These are phyloP conservation scores for Paramecium biaurelia DNA, from an alignment of 73 alveolate species.

Conservation along the genomic window DNA sequence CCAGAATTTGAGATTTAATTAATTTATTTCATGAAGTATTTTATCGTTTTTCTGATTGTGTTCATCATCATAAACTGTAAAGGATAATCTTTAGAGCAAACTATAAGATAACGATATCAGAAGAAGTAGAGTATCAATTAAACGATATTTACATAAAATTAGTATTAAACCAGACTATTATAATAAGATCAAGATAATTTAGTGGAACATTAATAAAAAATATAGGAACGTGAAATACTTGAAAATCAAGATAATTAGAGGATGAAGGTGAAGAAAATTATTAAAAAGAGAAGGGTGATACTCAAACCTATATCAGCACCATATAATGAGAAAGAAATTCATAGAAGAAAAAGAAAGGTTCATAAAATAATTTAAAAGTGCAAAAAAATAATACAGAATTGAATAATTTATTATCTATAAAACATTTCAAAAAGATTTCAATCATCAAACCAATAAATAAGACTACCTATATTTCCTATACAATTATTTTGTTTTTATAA, in stretches of 20 bases:
- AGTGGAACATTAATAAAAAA: not conserved
- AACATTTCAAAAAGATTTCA: not conserved
- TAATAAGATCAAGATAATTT: not conserved
- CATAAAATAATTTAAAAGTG: not conserved
- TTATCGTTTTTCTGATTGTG: constrained; percentile 4
- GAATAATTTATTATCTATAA: not conserved
- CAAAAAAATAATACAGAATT: not conserved
- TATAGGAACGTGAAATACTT: not conserved
- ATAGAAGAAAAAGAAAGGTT: not conserved
- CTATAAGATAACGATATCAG: not conserved
- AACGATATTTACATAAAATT: not conserved
- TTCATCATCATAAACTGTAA: not conserved
- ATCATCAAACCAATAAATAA: not conserved
- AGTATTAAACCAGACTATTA: not conserved
- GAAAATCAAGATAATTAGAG: not conserved
- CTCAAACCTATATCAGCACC: not conserved
- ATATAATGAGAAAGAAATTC: not conserved
- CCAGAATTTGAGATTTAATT: not conserved
- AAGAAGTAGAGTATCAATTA: not conserved
- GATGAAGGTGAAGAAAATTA: not conserved
- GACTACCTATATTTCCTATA: not conserved
- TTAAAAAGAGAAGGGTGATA: not conserved
- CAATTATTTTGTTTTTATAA: not conserved
- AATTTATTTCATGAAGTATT: not conserved
- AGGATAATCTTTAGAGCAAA: not conserved